Percentiles rank a stretch among this genome's conserved stretches.
Evolutionary conservation across 345 rosid species (phyloP).

Genomic region (Limnanthes douglasii): DNA sequence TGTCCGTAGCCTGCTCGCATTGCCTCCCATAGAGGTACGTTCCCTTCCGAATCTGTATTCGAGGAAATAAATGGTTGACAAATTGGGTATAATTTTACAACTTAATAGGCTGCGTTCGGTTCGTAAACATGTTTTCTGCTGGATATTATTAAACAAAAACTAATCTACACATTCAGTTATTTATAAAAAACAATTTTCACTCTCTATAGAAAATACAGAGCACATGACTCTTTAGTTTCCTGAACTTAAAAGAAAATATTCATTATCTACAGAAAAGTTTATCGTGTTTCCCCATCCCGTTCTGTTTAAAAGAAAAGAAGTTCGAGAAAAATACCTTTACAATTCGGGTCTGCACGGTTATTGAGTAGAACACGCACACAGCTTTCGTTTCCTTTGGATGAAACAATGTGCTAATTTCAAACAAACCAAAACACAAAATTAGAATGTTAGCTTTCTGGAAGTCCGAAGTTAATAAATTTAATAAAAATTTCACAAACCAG

Average conservation of each 20-base stretch:
- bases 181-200: too few relatives aligned
- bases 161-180: too few relatives aligned
- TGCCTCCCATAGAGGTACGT: slow-evolving; percentile 77
- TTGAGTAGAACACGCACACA: slow-evolving; percentile 66
- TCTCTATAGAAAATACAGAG: background rate
- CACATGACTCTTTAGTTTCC: background rate
- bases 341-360: slow-evolving; percentile 48
- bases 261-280: too few relatives aligned
- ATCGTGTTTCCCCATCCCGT: too few relatives aligned
- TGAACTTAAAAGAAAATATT: background rate
- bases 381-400: slow-evolving; percentile 56
- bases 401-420: slow-evolving; percentile 61
- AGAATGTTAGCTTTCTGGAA: background rate
- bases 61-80: background rate
- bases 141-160: too few relatives aligned
- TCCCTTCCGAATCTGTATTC: slow-evolving; percentile 53
- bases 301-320: too few relatives aligned
- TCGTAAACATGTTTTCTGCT: too few relatives aligned
- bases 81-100: too few relatives aligned
- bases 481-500: slow-evolving; percentile 33
- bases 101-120: too few relatives aligned
- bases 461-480: background rate
- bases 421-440: background rate
- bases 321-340: slow-evolving; percentile 56
- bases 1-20: slow-evolving; percentile 43